Evolutionary conservation across 2,329 filamentous ascomycete species (phyloP).

Genomic region (Purpureocillium takamizusanense): DNA sequence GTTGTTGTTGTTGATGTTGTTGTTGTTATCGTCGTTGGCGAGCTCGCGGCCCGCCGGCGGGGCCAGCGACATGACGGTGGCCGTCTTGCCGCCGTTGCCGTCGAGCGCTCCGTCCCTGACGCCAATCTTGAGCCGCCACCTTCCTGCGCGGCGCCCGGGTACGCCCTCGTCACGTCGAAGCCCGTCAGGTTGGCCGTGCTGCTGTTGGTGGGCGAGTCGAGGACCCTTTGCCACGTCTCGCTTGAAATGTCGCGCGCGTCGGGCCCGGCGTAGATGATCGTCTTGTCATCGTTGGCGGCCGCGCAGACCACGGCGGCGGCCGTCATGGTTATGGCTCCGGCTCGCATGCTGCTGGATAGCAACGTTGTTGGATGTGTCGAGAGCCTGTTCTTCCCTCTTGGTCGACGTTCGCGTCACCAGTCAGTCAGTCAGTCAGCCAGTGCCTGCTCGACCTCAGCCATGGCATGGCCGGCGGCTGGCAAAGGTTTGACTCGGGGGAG

Average conservation of each 20-base stretch:
- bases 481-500: no score
- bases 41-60: background rate
- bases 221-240: constrained; percentile 2
- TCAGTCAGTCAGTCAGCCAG: no score
- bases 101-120: background rate
- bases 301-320: constrained; percentile 1
- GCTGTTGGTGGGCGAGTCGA: constrained; percentile 3
- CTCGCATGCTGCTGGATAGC: constrained; percentile 3
- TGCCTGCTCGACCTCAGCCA: no score
- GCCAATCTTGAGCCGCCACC: constrained; percentile 4
- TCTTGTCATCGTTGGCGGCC: background rate
- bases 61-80: constrained; percentile 4
- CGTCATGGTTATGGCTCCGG: background rate
- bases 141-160: constrained; percentile 2
- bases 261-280: constrained; percentile 2
- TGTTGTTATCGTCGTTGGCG: constrained; percentile 3
- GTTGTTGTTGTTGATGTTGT: no score
- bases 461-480: no score
- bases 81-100: background rate
- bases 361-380: no score
- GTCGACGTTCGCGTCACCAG: no score
- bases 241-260: constrained; percentile 2
- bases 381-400: no score
- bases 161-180: constrained; percentile 4
- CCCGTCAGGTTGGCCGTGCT: constrained; percentile 3